Conservation (phyloP, 768 basidiomycete species). For the Piloderma croceum region DNA sequence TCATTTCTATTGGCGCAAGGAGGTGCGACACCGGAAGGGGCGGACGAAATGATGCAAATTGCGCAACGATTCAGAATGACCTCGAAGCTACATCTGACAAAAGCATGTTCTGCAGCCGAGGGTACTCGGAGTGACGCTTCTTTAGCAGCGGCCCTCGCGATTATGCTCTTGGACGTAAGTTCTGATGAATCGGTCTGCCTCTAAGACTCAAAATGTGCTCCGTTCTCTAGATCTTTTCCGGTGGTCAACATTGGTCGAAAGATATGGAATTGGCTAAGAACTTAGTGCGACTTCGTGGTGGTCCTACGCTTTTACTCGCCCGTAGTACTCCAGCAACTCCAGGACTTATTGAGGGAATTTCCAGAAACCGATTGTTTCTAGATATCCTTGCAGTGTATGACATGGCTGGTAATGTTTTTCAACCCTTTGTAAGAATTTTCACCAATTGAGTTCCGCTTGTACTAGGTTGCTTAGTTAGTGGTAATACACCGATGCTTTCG, state of each 20-base stretch:
- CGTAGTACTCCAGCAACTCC: constrained; percentile 23
- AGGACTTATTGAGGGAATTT: constrained; percentile 22
- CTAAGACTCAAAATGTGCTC: constrained; percentile 8
- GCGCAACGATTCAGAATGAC: constrained; percentile 29
- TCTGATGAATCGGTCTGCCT: constrained; percentile 2
- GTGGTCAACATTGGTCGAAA: constrained; percentile 32
- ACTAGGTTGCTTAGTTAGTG: constrained; percentile 33
- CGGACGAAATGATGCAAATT: constrained; percentile 30
- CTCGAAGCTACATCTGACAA: constrained; percentile 28
- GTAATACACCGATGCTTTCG: constrained; percentile 30
- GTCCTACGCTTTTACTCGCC: constrained; percentile 32
- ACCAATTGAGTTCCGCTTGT: constrained; percentile 13
- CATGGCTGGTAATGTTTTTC: constrained; percentile 27
- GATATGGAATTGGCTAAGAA: constrained; percentile 34
- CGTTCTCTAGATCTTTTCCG: constrained; percentile 37
- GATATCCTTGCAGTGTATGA: constrained; percentile 41
- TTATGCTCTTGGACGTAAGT: constrained; percentile 35
- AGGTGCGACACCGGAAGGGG: constrained; percentile 13
- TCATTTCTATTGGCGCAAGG: constrained; percentile 35
- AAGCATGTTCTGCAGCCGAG: constrained; percentile 26
- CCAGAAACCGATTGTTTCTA: constrained; percentile 31
- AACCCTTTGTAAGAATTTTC: constrained; percentile 3
- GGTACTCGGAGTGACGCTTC: constrained; percentile 25
- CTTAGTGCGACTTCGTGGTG: constrained; percentile 37
- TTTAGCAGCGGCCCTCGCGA: constrained; percentile 23